These are phyloP conservation scores for Stephanodiscus triporus DNA, from an alignment of 108 stramenopile species.

Conservation along the genomic window DNA sequence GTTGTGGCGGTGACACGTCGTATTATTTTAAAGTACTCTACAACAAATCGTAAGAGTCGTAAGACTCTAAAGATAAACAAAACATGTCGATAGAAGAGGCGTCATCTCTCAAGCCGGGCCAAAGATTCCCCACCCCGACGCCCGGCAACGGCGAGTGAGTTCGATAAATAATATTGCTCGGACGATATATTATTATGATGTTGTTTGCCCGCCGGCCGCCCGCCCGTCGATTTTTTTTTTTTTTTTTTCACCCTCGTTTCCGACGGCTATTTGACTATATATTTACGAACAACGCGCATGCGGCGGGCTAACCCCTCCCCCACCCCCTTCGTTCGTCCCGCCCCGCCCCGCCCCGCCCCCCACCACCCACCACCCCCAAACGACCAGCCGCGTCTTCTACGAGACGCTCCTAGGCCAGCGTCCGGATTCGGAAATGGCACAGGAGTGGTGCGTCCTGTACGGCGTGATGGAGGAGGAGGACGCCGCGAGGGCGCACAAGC, in stretches of 20 bases:
- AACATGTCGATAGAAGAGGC: slow-evolving; percentile 18
- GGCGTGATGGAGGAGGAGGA: slow-evolving; percentile 76
- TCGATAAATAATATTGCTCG: too few species aligned
- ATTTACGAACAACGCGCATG: too few species aligned
- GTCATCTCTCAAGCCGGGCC: slow-evolving; percentile 69
- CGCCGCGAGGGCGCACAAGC: slow-evolving; percentile 58
- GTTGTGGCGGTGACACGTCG: too few species aligned
- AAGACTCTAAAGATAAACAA: too few species aligned
- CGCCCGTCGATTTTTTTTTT: too few species aligned
- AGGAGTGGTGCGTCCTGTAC: slow-evolving; percentile 89
- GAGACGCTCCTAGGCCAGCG: slow-evolving; percentile 80
- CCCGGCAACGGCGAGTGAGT: slow-evolving; percentile 77
- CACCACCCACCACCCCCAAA: too few species aligned
- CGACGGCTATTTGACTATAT: too few species aligned
- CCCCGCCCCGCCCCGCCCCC: background rate
- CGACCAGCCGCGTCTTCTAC: slow-evolving; percentile 75
- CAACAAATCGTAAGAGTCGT: too few species aligned
- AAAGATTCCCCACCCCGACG: slow-evolving; percentile 86
- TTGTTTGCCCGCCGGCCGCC: slow-evolving; percentile 7
- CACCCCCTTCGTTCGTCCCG: too few species aligned
- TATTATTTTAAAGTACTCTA: too few species aligned
- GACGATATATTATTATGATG: background rate
- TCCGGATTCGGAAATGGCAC: slow-evolving; percentile 83
- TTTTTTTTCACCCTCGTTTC: too few species aligned
- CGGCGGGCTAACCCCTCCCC: too few species aligned